Percentiles rank a stretch among this genome's conserved stretches.
These are phyloP conservation scores for Chlorella vulgaris DNA, from an alignment of 139 green algal genomes.

Conservation along the genomic window DNA sequence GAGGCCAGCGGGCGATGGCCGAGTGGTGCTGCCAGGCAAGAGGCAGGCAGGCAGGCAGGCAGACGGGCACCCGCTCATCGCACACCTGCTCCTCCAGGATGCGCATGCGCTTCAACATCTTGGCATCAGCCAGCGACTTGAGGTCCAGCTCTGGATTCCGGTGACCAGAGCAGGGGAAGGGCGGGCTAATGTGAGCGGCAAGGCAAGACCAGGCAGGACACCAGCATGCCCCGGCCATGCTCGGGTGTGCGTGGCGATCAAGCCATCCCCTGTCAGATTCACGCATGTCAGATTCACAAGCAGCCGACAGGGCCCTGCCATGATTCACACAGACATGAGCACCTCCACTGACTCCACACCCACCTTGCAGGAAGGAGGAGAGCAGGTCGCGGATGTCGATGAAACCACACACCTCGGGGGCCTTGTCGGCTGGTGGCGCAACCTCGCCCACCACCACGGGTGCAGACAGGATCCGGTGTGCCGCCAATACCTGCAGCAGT, in stretches of 20 bases:
- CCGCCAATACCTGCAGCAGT: constrained; percentile 56
- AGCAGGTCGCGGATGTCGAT: constrained; percentile 75
- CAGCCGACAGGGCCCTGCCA: too few relatives aligned
- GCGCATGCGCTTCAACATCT: constrained; percentile 70
- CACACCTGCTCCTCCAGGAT: constrained; percentile 46
- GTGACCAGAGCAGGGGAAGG: not conserved
- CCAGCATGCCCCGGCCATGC: too few relatives aligned
- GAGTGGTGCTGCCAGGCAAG: too few relatives aligned
- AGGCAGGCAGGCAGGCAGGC: too few relatives aligned
- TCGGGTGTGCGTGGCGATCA: too few relatives aligned
- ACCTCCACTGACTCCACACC: too few relatives aligned
- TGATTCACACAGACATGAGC: too few relatives aligned
- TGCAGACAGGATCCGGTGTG: constrained; percentile 69
- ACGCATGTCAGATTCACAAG: too few relatives aligned
- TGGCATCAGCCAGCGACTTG: constrained; percentile 38
- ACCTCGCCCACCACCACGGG: constrained; percentile 51
- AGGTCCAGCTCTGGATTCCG: constrained; percentile 48
- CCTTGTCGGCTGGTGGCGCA: constrained; percentile 4
- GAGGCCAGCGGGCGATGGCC: too few relatives aligned
- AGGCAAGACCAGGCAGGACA: too few relatives aligned
- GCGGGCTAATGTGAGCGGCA: not conserved
- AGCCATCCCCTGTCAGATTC: too few relatives aligned
- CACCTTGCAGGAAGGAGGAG: constrained; percentile 60
- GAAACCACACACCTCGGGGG: constrained; percentile 50
- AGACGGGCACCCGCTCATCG: too few relatives aligned